Conservation (phyloP, 1,139 yeast species). For the Taiozyma sp. region DNA sequence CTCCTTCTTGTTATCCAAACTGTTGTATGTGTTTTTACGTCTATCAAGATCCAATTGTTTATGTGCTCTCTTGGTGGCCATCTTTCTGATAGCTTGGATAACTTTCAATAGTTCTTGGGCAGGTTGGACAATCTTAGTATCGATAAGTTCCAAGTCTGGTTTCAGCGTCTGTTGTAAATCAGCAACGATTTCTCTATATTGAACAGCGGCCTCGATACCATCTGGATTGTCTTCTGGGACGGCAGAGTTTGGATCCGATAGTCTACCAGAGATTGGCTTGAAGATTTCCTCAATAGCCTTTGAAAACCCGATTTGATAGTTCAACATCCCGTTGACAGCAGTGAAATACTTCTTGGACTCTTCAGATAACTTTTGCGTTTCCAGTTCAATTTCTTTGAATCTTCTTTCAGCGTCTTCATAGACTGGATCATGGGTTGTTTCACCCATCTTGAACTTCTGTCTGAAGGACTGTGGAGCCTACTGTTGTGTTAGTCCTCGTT, state of each 20-base stretch:
- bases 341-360: conserved; percentile 86
- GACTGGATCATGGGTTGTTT: conserved; percentile 78
- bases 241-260: conserved; percentile 83
- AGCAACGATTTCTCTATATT: conserved; percentile 80
- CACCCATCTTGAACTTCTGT: conserved; percentile 83
- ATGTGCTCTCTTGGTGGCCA: conserved; percentile 94
- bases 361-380: conserved; percentile 84
- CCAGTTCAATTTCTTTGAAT: conserved; percentile 85
- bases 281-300: conserved; percentile 93
- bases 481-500: conserved; percentile 5
- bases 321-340: conserved; percentile 91
- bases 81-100: conserved; percentile 78
- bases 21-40: conserved; percentile 61
- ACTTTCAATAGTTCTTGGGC: conserved; percentile 87
- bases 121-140: conserved; percentile 83
- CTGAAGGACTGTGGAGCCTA: conserved; percentile 76
- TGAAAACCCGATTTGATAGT: conserved; percentile 89
- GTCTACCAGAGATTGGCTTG: conserved; percentile 90
- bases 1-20: conserved; percentile 79
- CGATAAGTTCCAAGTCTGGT: conserved; percentile 93
- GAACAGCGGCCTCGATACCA: conserved; percentile 92
- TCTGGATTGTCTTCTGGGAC: conserved; percentile 93
- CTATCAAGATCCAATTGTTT: conserved; percentile 94
- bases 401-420: conserved; percentile 94
- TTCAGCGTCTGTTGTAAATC: conserved; percentile 81